These are phyloP conservation scores for Penicillium sp. DNA, from an alignment of 2,329 filamentous ascomycete species.

Conservation along the genomic window DNA sequence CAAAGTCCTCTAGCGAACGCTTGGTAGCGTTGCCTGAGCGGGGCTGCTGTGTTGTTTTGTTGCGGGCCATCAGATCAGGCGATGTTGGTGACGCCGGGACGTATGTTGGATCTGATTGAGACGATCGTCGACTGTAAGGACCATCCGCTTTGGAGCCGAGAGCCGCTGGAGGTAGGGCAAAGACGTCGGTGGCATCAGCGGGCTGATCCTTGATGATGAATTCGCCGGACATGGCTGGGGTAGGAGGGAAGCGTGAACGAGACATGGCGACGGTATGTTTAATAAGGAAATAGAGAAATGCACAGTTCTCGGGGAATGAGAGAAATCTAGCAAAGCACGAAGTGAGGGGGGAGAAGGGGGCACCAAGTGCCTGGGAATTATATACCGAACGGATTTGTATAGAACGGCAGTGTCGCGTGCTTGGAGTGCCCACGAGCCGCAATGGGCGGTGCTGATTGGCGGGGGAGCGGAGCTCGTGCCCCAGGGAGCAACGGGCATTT, in stretches of 20 bases:
- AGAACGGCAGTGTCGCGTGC: conserved; percentile 37
- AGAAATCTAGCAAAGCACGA: neutral
- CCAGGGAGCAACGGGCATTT: conserved; percentile 29
- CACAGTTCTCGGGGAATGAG: neutral
- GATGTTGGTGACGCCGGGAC: conserved; percentile 37
- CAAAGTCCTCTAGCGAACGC: conserved; percentile 57
- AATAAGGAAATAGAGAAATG: neutral
- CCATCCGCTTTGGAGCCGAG: conserved; percentile 26
- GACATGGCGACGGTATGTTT: conserved; percentile 26
- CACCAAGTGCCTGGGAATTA: conserved; percentile 8
- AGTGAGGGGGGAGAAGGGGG: neutral
- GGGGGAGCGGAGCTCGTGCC: conserved; percentile 15
- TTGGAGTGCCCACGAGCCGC: conserved; percentile 33
- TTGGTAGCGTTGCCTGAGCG: conserved; percentile 39
- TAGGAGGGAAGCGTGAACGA: conserved; percentile 36
- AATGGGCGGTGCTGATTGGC: conserved; percentile 28
- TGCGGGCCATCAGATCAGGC: conserved; percentile 27
- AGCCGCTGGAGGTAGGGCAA: conserved; percentile 40
- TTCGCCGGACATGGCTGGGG: conserved; percentile 41
- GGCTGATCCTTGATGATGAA: conserved; percentile 39
- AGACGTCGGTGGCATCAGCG: conserved; percentile 33
- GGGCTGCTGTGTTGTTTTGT: conserved; percentile 23
- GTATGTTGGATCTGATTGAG: conserved; percentile 31
- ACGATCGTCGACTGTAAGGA: conserved; percentile 28
- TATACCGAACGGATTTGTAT: conserved; percentile 7